Base-by-base conservation (phyloP, 306 rosid genomes). In the Dryas drummondii region DNA sequence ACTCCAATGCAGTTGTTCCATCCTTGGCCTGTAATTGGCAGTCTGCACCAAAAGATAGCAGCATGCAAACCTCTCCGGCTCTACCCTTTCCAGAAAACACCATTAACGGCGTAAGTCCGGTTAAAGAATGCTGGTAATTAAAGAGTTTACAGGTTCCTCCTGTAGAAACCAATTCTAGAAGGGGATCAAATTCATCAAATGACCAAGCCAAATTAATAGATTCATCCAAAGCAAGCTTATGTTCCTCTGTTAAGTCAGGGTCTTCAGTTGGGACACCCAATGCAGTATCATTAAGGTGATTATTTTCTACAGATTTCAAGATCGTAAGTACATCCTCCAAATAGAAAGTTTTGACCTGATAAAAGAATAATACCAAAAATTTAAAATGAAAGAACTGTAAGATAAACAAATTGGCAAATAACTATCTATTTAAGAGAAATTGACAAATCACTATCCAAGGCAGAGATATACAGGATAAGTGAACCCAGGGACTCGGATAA, bases 11-110 rank as follows among this genome's bases (percentile, higher is more conserved):
- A 44, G 82, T 90, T 40, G 80, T 70, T 68, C 97, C 97, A 37
- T 89, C 96, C 71, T 81, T 87, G 83, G 86, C 87, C 82, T 17
- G 87, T 77, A 94, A 84, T 63, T 76, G 80, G 87, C 85, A 85
- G 75, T 86, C 90, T 49, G 92, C 96, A 75, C 96, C 97, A n/a
- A 86, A 49, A 54, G 99, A 87, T 81, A 94, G 83, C 61, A 94
- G 90, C 92, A 85, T 85, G 85, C 93, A 88, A 81, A 94, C 82
- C 70, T 92, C 91, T 53, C 84, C 87, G 65, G 87, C 86, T 80
- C 91, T 92, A 74, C 99, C 97, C 82, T 86, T 94, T 75, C 93
- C 97, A 71, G 97, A 87, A 89, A 92, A 86, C 53, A 92, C 97
- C 96, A 94, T 94, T 72, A 92, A 80, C 0, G 99, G 88, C 14